These are phyloP conservation scores for Colletotrichum cuscutae DNA, from an alignment of 2,329 filamentous ascomycete genomes.

Conservation along the genomic window DNA sequence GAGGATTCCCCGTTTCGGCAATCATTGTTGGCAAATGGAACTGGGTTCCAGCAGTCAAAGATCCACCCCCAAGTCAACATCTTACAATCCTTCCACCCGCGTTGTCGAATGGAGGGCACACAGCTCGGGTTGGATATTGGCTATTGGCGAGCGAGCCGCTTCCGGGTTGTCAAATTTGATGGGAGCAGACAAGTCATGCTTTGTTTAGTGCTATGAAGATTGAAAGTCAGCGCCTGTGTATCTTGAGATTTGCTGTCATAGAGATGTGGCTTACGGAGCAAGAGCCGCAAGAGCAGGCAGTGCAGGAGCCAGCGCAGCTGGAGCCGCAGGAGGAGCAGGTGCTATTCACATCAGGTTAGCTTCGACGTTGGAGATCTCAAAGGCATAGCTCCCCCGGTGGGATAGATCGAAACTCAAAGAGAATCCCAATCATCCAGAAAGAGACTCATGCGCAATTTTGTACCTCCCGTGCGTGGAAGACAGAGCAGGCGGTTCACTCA, in stretches of 20 bases:
- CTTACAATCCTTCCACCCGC: constrained; percentile 14
- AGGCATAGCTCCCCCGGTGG: background rate
- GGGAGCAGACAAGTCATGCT: constrained; percentile 15
- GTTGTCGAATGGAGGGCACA: constrained; percentile 27
- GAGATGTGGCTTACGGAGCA: constrained; percentile 29
- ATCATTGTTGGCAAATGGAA: background rate
- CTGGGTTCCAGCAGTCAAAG: constrained; percentile 4
- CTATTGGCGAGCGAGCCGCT: constrained; percentile 27
- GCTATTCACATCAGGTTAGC: constrained; percentile 7
- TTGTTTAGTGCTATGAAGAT: constrained; percentile 24
- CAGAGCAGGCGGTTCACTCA: background rate
- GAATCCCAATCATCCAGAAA: background rate
- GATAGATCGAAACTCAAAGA: background rate
- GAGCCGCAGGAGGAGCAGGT: constrained; percentile 36
- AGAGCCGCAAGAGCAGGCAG: constrained; percentile 34
- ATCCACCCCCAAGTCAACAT: constrained; percentile 6
- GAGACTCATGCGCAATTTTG: background rate
- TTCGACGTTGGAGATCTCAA: background rate
- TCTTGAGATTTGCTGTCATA: background rate
- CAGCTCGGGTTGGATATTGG: constrained; percentile 6
- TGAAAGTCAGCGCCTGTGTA: background rate
- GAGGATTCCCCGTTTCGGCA: background rate
- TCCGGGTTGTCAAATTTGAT: background rate
- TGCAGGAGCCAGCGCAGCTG: constrained; percentile 35
- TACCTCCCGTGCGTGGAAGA: background rate